These are phyloP conservation scores for Byssoonygena ceratinophila DNA, from an alignment of 2,329 filamentous ascomycete species.

Conservation along the genomic window DNA sequence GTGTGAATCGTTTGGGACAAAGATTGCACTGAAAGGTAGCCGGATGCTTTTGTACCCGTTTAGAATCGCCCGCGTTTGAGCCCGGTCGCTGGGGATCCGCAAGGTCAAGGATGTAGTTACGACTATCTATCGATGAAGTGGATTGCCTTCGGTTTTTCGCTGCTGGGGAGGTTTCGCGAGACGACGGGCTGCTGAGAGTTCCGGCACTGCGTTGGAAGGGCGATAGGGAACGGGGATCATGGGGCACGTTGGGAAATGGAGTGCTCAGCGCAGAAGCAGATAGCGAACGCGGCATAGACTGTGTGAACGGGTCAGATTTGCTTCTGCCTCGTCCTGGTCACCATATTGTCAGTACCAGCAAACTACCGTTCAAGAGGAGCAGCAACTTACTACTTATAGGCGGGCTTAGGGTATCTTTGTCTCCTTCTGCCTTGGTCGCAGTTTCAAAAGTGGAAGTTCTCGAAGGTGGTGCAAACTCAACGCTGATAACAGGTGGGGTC, in stretches of 20 bases:
- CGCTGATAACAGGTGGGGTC: conserved; percentile 89
- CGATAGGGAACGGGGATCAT: conserved; percentile 36
- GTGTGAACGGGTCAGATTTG: conserved; percentile 52
- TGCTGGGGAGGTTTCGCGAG: conserved; percentile 37
- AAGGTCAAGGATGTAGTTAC: conserved; percentile 76
- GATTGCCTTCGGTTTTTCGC: conserved; percentile 36
- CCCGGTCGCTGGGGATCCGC: conserved; percentile 78
- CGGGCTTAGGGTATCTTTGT: conserved; percentile 72
- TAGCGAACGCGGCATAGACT: conserved; percentile 33
- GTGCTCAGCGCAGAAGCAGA: conserved; percentile 27
- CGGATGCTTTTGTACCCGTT: conserved; percentile 92
- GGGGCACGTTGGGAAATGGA: conserved; percentile 16
- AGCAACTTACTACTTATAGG: conserved; percentile 48
- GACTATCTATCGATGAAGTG: conserved; percentile 43
- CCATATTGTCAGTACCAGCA: conserved; percentile 12
- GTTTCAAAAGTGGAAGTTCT: conserved; percentile 56
- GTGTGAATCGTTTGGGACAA: conserved; percentile 90
- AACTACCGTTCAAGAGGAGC: conserved; percentile 1
- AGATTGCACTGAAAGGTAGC: conserved; percentile 91
- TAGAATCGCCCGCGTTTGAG: conserved; percentile 49
- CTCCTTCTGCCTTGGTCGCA: conserved; percentile 48
- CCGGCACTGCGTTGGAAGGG: conserved; percentile 29
- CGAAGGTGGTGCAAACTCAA: conserved; percentile 75
- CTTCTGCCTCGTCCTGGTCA: conserved; percentile 46
- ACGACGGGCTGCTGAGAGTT: conserved; percentile 33